Evolutionary conservation across 2,329 filamentous ascomycete genomes (phyloP), one percentile per base, ranked within the genome.

Genomic region (Beauveria sp.): DNA sequence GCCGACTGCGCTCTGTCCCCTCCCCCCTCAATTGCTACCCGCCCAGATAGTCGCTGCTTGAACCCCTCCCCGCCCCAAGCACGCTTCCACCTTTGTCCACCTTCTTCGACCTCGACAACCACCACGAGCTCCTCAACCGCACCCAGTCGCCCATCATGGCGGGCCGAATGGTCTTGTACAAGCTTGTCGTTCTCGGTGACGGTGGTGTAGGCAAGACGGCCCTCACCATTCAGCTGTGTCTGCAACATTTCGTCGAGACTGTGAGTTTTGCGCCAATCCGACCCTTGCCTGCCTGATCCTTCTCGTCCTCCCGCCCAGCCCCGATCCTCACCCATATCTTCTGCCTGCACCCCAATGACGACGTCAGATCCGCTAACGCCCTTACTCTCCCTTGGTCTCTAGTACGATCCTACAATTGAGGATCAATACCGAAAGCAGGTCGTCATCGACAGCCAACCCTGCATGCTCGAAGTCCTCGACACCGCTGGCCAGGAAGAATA

Each of bases 401-500:
- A 90, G 87, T 93, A 93, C 73, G 90, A 93, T 76, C 90, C 90
- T 49, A 93, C 90, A 65, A 93, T 93, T 74, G 90, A 93, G 75
- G 90, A 93, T 74, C 93, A 90, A 63, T 93, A 93, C 74, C 84
- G 90, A 68, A 93, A 93, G 78, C 89, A 93, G 74, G 89, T 93
- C 64, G 90, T 96, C 72, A 98, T 98, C 75, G 95, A 98, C 73
- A 85, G 87, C 64, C 91, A 96, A 75, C 92, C 93, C 50, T 97
- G 93, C 80, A 97, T 97, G 93, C 86, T 97, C 70, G 93, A 98
- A 76, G 92, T 96, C 53, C 85, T 97, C 70, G 95, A 99, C 78
- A 99, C 95, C 60, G 95, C 95, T 58, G 95, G 95, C 62, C 95
- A 99, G 75, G 95, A 99, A 78, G 95, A 99, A 78, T 99, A 98